Evolutionary conservation across 495 filamentous ascomycete species (phyloP), one percentile per base, ranked within the genome.

Genomic region (Trypethelium eluteriae): DNA sequence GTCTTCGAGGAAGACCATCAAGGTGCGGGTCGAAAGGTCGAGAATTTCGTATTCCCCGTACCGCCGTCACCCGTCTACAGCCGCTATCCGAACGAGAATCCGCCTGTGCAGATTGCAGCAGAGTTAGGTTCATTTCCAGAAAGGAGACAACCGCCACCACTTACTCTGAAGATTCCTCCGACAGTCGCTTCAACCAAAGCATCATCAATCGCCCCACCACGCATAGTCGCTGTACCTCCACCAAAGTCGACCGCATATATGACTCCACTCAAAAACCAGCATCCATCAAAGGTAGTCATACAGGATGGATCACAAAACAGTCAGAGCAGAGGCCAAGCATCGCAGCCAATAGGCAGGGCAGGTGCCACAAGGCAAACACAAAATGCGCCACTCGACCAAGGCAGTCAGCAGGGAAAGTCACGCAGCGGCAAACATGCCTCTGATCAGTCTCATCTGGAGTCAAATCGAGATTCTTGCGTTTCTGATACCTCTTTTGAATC

Each of bases 401-500:
- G 3, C 36, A 44, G 11, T 32, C 46, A 41, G 44, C 39, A 56
- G 11, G 16, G 10, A 11, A 59, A 59, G 36, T 34, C 32, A 5
- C 9, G 1, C 2, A 14, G 53, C 18, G n/a, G 63, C 39, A 39
- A 44, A 64, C 44, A 50, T 64, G 11, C 56, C 41, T 39, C 62
- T 36, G 38, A 39, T 62, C 39, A 61, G 38, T 0, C 65, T 64
- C 2, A 9, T 2, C 7, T 67, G 10, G 36, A 61, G 39, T 18
- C 35, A 38, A 18, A 66, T 11, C 69, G 71, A 4, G 64, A 68
- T 35, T 76, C 74, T 3, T 39, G 62, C n/a, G 70, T 67, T 38
- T 77, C 75, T 0, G 71, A 74, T 35, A 79, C 76, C 1, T 76
- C 74, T 32, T 77, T 79, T 65, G 76, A 79, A 66, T 70, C 73